Percentiles rank a stretch among this genome's conserved stretches.
Evolutionary conservation across 2,329 filamentous ascomycete genomes (phyloP).

Genomic region (Zalaria sp.): DNA sequence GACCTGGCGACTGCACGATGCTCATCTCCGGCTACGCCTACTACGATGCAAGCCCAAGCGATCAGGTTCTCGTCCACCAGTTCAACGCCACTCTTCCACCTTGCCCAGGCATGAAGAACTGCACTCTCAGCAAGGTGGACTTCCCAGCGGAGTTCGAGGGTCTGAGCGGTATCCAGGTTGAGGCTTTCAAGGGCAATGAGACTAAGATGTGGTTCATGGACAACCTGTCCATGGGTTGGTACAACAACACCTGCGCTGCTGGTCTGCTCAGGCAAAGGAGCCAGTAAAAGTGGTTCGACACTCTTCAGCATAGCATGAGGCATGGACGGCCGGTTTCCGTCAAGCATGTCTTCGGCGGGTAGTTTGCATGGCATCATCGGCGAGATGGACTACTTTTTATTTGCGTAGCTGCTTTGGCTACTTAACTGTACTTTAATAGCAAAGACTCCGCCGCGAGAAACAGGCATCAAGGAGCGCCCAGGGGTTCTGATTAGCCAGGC

Average conservation of each 20-base stretch:
- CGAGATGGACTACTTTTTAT: too few species aligned
- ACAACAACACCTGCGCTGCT: slow-evolving; percentile 34
- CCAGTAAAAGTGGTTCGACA: slow-evolving; percentile 40
- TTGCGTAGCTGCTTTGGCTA: too few species aligned
- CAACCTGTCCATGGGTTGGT: slow-evolving; percentile 33
- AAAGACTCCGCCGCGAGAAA: too few species aligned
- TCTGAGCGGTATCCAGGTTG: slow-evolving; percentile 34
- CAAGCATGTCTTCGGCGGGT: too few species aligned
- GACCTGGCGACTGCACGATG: slow-evolving; percentile 25
- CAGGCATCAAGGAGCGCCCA: too few species aligned
- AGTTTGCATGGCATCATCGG: too few species aligned
- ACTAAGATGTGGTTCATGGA: slow-evolving; percentile 33
- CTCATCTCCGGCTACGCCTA: slow-evolving; percentile 33
- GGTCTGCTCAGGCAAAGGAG: slow-evolving; percentile 61
- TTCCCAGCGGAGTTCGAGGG: slow-evolving; percentile 27
- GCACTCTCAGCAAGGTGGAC: slow-evolving; percentile 26
- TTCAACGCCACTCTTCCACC: slow-evolving; percentile 26
- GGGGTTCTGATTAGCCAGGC: too few species aligned
- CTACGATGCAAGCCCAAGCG: slow-evolving; percentile 17
- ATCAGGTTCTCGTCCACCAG: slow-evolving; percentile 22
- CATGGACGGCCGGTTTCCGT: too few species aligned
- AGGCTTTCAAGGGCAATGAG: slow-evolving; percentile 24
- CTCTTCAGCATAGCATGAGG: too few species aligned
- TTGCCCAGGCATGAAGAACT: slow-evolving; percentile 26
- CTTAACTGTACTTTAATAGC: too few species aligned